Conservation (phyloP, 1,284 basidiomycete species). For the Trichosporon faecale region DNA sequence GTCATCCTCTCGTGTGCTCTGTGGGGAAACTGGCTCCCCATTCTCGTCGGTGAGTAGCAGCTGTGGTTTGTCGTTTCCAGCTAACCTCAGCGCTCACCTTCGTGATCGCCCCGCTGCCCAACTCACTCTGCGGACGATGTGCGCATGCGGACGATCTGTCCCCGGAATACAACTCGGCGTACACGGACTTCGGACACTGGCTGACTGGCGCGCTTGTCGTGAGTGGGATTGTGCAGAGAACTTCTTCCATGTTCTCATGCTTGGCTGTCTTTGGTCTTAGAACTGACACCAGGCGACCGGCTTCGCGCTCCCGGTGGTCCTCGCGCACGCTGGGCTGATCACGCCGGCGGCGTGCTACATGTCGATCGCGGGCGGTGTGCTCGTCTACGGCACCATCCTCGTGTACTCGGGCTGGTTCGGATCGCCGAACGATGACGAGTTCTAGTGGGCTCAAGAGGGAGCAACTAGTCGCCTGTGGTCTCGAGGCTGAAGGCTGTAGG, state of each 20-base stretch:
- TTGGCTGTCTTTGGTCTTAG: too few relatives aligned
- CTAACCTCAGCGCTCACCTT: constrained; percentile 75
- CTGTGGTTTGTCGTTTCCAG: neutral
- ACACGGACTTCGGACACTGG: constrained; percentile 91
- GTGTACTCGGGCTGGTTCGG: constrained; percentile 78
- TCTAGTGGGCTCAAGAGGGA: neutral
- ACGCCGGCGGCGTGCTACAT: constrained; percentile 80
- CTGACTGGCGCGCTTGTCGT: constrained; percentile 86
- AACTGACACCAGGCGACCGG: constrained; percentile 59
- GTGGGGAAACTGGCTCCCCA: constrained; percentile 94
- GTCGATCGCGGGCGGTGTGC: constrained; percentile 88
- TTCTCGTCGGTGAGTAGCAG: constrained; percentile 79
- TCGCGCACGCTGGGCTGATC: constrained; percentile 90
- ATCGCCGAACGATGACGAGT: constrained; percentile 44
- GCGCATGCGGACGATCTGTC: constrained; percentile 58
- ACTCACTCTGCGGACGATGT: constrained; percentile 65
- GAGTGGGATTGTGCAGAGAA: constrained; percentile 23
- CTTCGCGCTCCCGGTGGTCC: constrained; percentile 85
- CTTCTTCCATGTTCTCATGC: too few relatives aligned
- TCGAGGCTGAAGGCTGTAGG: neutral
- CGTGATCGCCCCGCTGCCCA: constrained; percentile 91
- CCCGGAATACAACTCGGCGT: constrained; percentile 59
- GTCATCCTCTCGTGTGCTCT: constrained; percentile 97
- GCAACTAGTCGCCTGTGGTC: neutral
- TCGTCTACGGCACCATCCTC: constrained; percentile 92